These are phyloP conservation scores for Cerioporus squamosus DNA, from an alignment of 1,284 basidiomycete species.

Conservation along the genomic window DNA sequence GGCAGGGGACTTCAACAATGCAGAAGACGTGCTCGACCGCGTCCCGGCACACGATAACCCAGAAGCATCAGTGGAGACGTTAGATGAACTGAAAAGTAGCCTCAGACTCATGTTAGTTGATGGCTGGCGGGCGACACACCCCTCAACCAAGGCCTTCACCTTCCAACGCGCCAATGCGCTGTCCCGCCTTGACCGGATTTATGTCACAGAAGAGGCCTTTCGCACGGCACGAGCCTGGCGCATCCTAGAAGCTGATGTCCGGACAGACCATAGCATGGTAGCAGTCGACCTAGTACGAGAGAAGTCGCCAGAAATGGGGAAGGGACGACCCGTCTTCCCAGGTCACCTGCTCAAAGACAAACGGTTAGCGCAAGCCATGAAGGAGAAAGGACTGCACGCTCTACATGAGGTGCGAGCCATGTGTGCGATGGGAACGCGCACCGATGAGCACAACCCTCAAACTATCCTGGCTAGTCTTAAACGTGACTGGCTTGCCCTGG, in stretches of 20 bases:
- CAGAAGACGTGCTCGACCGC: slow-evolving; percentile 27
- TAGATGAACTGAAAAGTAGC: slow-evolving; percentile 8
- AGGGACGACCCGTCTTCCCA: slow-evolving; percentile 37
- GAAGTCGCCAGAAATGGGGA: slow-evolving; percentile 32
- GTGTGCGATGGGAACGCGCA: fast-evolving
- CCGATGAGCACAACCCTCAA: slow-evolving; percentile 1
- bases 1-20: slow-evolving; percentile 47
- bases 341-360: slow-evolving; percentile 28
- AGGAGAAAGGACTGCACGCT: not conserved
- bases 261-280: slow-evolving; percentile 24
- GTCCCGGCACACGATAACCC: not conserved
- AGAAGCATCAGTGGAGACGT: slow-evolving; percentile 19
- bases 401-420: not conserved
- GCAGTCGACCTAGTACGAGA: slow-evolving; percentile 27
- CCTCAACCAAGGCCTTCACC: no score
- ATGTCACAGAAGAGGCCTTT: slow-evolving; percentile 9
- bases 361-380: slow-evolving; percentile 9
- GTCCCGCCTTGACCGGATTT: slow-evolving; percentile 45
- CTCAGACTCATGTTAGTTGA: no score
- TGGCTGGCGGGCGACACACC: no score
- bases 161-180: slow-evolving; percentile 14
- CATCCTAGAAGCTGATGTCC: slow-evolving; percentile 7
- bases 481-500: not conserved
- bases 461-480: not conserved
- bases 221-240: slow-evolving; percentile 30